phyloP scores from a whole-genome alignment of 768 basidiomycete genomes.

The Collybia sordida region DNA sequence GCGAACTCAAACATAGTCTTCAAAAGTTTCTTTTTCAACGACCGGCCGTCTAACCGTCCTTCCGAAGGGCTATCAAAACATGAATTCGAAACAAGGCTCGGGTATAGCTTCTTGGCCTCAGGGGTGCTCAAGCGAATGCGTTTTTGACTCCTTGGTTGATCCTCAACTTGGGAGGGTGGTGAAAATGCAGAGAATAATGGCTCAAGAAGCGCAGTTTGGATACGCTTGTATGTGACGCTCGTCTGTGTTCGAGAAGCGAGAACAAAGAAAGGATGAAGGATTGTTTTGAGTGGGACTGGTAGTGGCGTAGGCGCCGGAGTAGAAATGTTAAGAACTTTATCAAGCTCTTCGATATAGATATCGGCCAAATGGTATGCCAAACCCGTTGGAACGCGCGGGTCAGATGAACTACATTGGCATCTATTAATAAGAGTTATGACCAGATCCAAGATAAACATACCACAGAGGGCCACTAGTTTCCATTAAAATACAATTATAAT shows the following conservation, averaged over 20 bases:
- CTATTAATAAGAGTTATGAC: not conserved
- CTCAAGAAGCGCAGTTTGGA: constrained; percentile 65
- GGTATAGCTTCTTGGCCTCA: constrained; percentile 26
- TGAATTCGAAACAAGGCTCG: constrained; percentile 51
- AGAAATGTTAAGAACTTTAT: constrained; percentile 52
- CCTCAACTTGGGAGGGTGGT: constrained; percentile 33
- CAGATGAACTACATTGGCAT: constrained; percentile 50
- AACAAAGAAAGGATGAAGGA: constrained; percentile 69
- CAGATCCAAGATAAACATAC: constrained; percentile 39
- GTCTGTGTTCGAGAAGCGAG: constrained; percentile 70
- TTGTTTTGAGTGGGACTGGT: constrained; percentile 29
- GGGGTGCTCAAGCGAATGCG: constrained; percentile 39
- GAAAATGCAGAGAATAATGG: constrained; percentile 65
- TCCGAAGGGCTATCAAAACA: constrained; percentile 46
- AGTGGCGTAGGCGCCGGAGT: constrained; percentile 47
- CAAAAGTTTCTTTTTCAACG: constrained; percentile 57
- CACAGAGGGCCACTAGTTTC: constrained; percentile 78
- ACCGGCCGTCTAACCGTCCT: constrained; percentile 28
- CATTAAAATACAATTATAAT: constrained; percentile 70
- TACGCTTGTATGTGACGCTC: constrained; percentile 67
- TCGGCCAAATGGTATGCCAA: constrained; percentile 87
- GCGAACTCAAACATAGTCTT: constrained; percentile 71
- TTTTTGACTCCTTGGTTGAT: constrained; percentile 40
- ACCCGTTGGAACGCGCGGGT: constrained; percentile 73
- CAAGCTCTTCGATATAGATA: constrained; percentile 87